Percentiles rank a stretch among this genome's conserved stretches.
These are phyloP conservation scores for Cryptosporidium ryanae DNA, from an alignment of 169 alveolate species.

Conservation along the genomic window DNA sequence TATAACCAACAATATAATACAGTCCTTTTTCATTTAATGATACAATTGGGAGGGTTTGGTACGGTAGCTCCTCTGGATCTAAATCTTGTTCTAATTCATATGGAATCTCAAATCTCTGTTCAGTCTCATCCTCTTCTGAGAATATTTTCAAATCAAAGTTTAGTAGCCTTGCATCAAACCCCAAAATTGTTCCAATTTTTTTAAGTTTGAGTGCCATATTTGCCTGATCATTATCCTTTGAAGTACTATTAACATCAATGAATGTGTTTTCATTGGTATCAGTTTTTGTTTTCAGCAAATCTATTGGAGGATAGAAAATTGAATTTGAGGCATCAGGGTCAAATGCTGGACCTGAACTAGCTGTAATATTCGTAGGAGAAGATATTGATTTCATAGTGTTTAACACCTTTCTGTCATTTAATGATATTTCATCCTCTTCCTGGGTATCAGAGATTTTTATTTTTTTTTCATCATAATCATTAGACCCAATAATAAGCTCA, in stretches of 20 bases:
- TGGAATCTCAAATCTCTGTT: conserved; percentile 85
- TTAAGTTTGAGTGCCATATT: conserved; percentile 61
- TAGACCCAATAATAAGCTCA: conserved; percentile 43
- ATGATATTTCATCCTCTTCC: conserved; percentile 32
- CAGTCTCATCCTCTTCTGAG: conserved; percentile 71
- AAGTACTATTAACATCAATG: conserved; percentile 16
- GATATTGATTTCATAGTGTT: conserved; percentile 66
- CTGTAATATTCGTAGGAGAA: conserved; percentile 40
- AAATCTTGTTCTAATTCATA: conserved; percentile 88
- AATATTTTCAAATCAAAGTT: conserved; percentile 61
- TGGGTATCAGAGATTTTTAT: conserved; percentile 10
- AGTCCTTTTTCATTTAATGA: conserved; percentile 87
- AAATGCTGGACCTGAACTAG: conserved; percentile 45
- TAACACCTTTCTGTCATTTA: conserved; percentile 34
- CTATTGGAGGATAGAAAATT: conserved; percentile 56
- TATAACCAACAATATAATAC: conserved; percentile 89
- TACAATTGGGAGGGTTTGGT: conserved; percentile 87
- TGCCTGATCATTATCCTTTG: conserved; percentile 67
- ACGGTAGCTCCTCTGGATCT: conserved; percentile 86
- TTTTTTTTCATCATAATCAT: conserved; percentile 4
- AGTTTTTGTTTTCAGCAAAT: conserved; percentile 46
- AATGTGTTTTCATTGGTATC: background rate
- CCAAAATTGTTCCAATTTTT: conserved; percentile 57
- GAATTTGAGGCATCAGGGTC: conserved; percentile 66
- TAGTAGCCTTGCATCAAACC: conserved; percentile 68